Percentiles rank a stretch among this genome's conserved stretches.
Evolutionary conservation across 2,329 filamentous ascomycete species (phyloP).

Genomic region (Cercospora sp.): DNA sequence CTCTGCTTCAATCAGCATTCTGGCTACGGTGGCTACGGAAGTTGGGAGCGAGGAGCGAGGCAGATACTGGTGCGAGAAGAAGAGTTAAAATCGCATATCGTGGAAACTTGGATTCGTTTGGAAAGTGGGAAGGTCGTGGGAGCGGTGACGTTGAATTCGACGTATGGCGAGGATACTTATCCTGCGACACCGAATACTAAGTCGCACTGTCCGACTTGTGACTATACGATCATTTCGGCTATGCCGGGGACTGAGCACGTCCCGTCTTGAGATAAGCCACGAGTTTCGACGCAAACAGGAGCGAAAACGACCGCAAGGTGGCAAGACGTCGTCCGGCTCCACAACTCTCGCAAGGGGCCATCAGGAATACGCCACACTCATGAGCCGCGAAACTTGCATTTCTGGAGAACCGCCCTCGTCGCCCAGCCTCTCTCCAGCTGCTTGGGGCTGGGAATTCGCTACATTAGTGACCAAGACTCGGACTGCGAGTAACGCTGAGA

Average conservation of each 20-base stretch:
- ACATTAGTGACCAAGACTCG: neutral
- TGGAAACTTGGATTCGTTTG: slow-evolving; percentile 39
- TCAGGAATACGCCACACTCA: neutral
- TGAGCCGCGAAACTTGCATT: neutral
- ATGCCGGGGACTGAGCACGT: slow-evolving; percentile 24
- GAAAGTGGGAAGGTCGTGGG: slow-evolving; percentile 36
- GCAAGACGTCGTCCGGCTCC: neutral
- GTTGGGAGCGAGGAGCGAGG: slow-evolving; percentile 36
- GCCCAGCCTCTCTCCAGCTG: neutral
- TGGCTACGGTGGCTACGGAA: slow-evolving; percentile 39
- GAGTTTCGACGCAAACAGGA: too few species aligned
- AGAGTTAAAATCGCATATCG: slow-evolving; percentile 19
- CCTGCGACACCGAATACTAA: slow-evolving; percentile 30
- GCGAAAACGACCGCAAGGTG: too few species aligned
- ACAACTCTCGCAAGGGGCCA: neutral
- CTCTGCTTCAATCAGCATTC: slow-evolving; percentile 38
- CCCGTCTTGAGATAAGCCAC: neutral
- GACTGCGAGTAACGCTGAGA: neutral
- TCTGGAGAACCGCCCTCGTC: too few species aligned
- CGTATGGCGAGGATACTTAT: slow-evolving; percentile 35
- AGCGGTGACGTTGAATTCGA: slow-evolving; percentile 34
- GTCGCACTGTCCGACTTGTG: slow-evolving; percentile 28
- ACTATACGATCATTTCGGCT: slow-evolving; percentile 19
- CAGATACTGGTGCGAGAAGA: slow-evolving; percentile 34
- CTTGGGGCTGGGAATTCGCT: neutral